Conservation (phyloP, 371 early-diverging fungal species). For the Gilbertella persicaria region DNA sequence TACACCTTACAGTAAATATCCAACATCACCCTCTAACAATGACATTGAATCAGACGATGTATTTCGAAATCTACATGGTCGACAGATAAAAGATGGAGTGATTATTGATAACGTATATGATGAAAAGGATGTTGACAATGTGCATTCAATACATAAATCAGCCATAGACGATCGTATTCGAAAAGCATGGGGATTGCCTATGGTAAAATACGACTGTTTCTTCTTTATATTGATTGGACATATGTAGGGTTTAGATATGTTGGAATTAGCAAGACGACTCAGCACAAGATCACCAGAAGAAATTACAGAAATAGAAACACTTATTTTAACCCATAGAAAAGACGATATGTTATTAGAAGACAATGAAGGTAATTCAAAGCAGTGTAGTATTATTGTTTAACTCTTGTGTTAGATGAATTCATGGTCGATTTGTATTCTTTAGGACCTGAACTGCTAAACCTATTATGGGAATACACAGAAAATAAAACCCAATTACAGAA, state of each 20-base stretch:
- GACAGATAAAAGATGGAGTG: slow-evolving; percentile 1
- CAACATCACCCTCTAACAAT: slow-evolving; percentile 8
- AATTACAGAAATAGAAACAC: slow-evolving; percentile 26
- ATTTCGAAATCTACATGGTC: slow-evolving; percentile 4
- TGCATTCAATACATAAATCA: slow-evolving; percentile 35
- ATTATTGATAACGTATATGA: slow-evolving; percentile 38
- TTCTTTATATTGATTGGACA: background rate
- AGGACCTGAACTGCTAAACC: slow-evolving; percentile 35
- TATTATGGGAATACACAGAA: slow-evolving; percentile 41
- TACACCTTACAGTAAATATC: slow-evolving; percentile 20
- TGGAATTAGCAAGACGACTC: slow-evolving; percentile 39
- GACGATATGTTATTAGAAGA: slow-evolving; percentile 27
- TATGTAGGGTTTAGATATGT: slow-evolving; percentile 44
- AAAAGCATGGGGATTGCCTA: slow-evolving; percentile 46
- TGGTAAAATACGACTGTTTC: slow-evolving; percentile 16
- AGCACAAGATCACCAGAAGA: slow-evolving; percentile 27
- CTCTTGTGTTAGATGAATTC: slow-evolving; percentile 33
- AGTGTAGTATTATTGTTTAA: background rate
- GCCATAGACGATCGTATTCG: slow-evolving; percentile 26
- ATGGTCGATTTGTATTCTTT: slow-evolving; percentile 48
- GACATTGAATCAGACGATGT: slow-evolving; percentile 15
- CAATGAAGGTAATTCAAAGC: slow-evolving; percentile 27
- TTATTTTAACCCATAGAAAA: slow-evolving; percentile 29
- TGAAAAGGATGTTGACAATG: slow-evolving; percentile 36
- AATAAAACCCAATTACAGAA: slow-evolving; percentile 4